Evolutionary conservation across 495 filamentous ascomycete genomes (phyloP).

Genomic region (Xylona heveae): DNA sequence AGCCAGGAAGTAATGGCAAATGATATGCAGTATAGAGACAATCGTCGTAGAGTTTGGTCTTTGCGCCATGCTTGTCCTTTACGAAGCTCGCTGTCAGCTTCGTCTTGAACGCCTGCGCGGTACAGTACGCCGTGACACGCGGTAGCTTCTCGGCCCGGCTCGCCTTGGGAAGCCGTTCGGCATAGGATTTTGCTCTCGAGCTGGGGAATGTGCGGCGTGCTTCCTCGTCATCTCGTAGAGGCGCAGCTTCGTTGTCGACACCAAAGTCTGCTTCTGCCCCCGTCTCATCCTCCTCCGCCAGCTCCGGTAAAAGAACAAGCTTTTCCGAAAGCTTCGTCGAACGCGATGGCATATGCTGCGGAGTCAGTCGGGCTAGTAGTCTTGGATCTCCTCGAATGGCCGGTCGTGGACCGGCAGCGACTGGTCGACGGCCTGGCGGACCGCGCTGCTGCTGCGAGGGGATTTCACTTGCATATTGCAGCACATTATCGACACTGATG

Average conservation of each 20-base stretch:
- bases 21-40: constrained; percentile 94
- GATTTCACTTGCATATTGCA: constrained; percentile 85
- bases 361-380: constrained; percentile 24
- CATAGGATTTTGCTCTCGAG: constrained; percentile 58
- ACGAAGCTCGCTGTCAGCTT: constrained; percentile 71
- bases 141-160: constrained; percentile 71
- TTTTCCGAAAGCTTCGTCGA: constrained; percentile 91
- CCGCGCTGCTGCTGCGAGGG: constrained; percentile 81
- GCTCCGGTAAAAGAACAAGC: constrained; percentile 82
- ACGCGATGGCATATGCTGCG: constrained; percentile 64
- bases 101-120: constrained; percentile 81
- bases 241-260: constrained; percentile 41
- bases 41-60: constrained; percentile 97
- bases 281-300: constrained; percentile 21
- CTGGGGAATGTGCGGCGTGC: constrained; percentile 34
- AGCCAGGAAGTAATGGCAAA: constrained; percentile 64
- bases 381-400: constrained; percentile 18
- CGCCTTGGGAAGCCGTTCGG: constrained; percentile 80
- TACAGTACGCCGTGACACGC: constrained; percentile 88
- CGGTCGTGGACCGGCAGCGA: constrained; percentile 23
- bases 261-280: constrained; percentile 22
- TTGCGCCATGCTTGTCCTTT: constrained; percentile 70
- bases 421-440: constrained; percentile 35
- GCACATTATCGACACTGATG: constrained; percentile 88
- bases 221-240: constrained; percentile 65